Percentiles rank a stretch among this genome's conserved stretches.
phyloP scores from a whole-genome alignment of 2,329 filamentous ascomycete species.

The Stagonosporopsis tanaceti region DNA sequence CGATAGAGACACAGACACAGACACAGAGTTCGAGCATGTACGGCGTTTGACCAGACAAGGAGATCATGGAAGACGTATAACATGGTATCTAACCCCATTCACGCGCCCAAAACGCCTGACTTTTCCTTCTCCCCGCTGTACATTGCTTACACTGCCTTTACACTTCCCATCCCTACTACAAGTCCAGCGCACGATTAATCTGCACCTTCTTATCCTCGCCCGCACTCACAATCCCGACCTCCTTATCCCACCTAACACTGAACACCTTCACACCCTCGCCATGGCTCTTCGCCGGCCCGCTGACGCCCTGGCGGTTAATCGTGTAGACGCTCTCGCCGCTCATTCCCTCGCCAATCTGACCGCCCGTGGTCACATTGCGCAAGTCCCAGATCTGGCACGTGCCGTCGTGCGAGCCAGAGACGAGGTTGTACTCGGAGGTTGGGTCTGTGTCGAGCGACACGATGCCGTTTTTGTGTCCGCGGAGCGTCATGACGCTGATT shows the following conservation, averaged over 20 bases:
- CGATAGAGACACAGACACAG: slow-evolving; percentile 12
- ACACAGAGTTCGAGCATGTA: slow-evolving; percentile 7
- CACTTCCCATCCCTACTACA: slow-evolving; percentile 4
- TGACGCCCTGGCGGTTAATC: slow-evolving; percentile 77
- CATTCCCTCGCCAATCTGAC: slow-evolving; percentile 58
- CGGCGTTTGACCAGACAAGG: neutral
- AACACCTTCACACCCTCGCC: slow-evolving; percentile 93
- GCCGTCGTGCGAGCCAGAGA: slow-evolving; percentile 89
- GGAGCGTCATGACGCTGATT: slow-evolving; percentile 86
- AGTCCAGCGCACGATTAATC: slow-evolving; percentile 67
- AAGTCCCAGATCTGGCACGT: slow-evolving; percentile 96
- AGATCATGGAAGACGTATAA: slow-evolving; percentile 9
- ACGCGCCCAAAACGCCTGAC: slow-evolving; percentile 27
- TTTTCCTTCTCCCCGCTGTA: slow-evolving; percentile 5
- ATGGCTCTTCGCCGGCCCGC: slow-evolving; percentile 61
- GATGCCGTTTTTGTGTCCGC: slow-evolving; percentile 82
- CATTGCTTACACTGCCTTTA: neutral
- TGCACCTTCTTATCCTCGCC: slow-evolving; percentile 96
- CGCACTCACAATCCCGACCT: slow-evolving; percentile 86
- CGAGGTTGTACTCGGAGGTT: slow-evolving; percentile 80
- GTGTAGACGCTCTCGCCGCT: slow-evolving; percentile 77
- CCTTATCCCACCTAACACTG: slow-evolving; percentile 82
- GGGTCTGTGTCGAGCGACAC: slow-evolving; percentile 67
- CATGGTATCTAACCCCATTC: slow-evolving; percentile 26
- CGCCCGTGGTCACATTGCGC: slow-evolving; percentile 69